Percentiles rank a stretch among this genome's conserved stretches.
phyloP scores from a whole-genome alignment of 164 flowering plant species.

The Cinnamomum chago region DNA sequence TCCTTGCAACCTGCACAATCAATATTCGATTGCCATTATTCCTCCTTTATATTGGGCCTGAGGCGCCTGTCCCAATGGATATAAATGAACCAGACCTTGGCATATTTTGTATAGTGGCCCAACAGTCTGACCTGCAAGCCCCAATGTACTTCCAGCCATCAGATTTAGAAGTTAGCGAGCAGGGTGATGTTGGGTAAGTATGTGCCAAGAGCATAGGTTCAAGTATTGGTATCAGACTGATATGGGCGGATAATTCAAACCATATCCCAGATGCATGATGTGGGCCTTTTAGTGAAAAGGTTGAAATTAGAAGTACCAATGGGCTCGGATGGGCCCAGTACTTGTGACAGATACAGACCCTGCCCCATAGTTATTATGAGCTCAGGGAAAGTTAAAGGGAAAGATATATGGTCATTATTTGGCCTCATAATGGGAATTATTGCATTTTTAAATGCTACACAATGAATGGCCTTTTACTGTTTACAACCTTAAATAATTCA shows the following conservation, averaged over 20 bases:
- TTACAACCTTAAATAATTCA: no score
- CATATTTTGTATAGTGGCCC: neutral
- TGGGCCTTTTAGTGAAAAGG: neutral
- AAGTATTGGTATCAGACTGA: no score
- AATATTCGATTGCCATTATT: neutral
- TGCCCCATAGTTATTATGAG: neutral
- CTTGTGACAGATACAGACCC: neutral
- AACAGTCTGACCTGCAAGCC: no score
- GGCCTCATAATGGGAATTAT: neutral
- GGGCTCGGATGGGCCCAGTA: neutral
- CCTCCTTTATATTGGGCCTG: neutral
- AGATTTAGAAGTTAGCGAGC: no score
- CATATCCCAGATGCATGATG: neutral
- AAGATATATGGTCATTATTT: neutral
- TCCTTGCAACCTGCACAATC: neutral
- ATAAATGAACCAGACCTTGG: neutral
- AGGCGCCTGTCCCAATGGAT: neutral
- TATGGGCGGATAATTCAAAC: no score
- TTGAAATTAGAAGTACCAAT: neutral
- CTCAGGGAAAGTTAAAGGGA: neutral
- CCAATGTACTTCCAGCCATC: no score
- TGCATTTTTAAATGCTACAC: neutral
- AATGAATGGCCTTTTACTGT: neutral
- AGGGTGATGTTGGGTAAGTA: no score
- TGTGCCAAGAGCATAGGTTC: no score